Conservation (phyloP, 768 basidiomycete species). For the Tylopilus plumbeoviolaceoides region DNA sequence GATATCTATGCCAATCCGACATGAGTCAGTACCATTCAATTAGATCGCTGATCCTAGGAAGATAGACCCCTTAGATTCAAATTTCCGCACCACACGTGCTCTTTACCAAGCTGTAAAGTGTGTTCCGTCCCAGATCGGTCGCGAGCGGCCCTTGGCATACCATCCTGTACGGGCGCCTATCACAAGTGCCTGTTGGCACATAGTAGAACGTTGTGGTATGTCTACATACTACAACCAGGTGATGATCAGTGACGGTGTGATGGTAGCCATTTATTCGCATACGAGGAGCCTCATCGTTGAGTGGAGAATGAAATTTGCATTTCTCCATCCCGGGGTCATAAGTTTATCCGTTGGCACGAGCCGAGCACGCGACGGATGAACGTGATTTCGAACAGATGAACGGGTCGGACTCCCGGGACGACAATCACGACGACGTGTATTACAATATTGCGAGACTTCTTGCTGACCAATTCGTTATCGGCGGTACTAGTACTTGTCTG, state of each 20-base stretch:
- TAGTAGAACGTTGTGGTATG: background rate
- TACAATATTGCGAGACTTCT: background rate
- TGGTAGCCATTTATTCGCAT: background rate
- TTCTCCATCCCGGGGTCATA: background rate
- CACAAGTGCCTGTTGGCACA: too few species aligned
- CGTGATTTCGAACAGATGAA: background rate
- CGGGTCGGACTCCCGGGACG: background rate
- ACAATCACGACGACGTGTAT: background rate
- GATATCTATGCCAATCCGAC: background rate
- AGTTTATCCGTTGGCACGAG: conserved; percentile 1
- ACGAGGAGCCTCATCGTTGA: background rate
- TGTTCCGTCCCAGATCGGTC: background rate
- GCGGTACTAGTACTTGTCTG: too few species aligned
- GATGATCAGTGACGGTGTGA: background rate
- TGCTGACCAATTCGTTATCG: too few species aligned
- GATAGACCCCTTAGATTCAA: conserved; percentile 1
- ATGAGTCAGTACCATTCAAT: background rate
- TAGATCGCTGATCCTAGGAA: background rate
- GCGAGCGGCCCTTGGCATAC: background rate
- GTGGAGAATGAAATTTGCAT: background rate
- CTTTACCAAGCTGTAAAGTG: conserved; percentile 24
- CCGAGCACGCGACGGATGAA: background rate
- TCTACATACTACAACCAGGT: background rate
- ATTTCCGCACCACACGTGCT: conserved; percentile 8
- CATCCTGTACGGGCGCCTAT: conserved; percentile 27